Percentiles rank a stretch among this genome's conserved stretches.
These are phyloP conservation scores for Vachellia collinsii DNA, from an alignment of 306 rosid species.

Conservation along the genomic window DNA sequence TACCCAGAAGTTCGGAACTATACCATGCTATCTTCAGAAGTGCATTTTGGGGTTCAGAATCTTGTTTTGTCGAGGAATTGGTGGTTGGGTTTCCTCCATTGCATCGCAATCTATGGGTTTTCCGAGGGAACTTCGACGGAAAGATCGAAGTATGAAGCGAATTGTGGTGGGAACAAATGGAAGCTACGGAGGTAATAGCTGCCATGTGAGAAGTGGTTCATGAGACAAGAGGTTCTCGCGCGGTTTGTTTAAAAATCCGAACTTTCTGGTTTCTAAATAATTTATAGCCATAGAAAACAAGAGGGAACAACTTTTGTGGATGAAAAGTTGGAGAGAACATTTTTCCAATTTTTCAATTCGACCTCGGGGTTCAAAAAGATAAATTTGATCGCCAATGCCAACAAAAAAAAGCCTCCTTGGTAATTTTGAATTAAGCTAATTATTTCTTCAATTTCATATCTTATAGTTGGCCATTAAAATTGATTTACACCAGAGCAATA, in stretches of 20 bases:
- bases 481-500: background rate
- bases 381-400: background rate
- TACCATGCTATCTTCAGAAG: constrained; percentile 87
- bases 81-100: constrained; percentile 46
- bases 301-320: background rate
- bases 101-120: constrained; percentile 53
- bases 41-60: constrained; percentile 58
- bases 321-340: background rate
- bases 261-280: background rate
- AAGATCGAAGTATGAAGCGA: constrained; percentile 26
- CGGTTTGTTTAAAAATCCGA: constrained; percentile 40
- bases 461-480: background rate
- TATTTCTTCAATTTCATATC: background rate
- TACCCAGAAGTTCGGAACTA: constrained; percentile 84
- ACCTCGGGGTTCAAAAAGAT: background rate
- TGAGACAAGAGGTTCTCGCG: background rate
- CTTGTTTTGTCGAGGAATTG: constrained; percentile 43
- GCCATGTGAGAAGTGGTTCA: constrained; percentile 39
- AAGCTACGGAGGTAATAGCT: constrained; percentile 41
- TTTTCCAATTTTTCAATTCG: background rate
- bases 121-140: constrained; percentile 39
- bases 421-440: background rate
- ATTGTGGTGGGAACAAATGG: constrained; percentile 39
- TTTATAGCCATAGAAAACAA: constrained; percentile 42
- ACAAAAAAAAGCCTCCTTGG: background rate